Conservation (phyloP, 2,329 filamentous ascomycete genomes). For the Neodidymelliopsis sp. region DNA sequence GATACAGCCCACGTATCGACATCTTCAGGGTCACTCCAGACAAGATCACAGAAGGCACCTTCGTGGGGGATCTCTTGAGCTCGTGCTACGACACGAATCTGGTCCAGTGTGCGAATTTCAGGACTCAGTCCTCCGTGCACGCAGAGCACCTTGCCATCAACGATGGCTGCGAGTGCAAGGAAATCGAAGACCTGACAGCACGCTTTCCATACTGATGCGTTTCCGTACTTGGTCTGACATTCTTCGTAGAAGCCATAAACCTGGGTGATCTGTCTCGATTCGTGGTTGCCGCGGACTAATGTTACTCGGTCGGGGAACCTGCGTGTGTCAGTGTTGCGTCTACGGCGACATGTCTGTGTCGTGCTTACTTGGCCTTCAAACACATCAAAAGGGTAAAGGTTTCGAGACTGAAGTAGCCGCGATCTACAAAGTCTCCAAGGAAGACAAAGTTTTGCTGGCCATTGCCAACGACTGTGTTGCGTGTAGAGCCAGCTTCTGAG, state of each 20-base stretch:
- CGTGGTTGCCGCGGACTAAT: conserved; percentile 84
- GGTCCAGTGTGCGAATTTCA: conserved; percentile 94
- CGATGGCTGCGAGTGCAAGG: conserved; percentile 93
- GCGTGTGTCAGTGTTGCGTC: conserved; percentile 16
- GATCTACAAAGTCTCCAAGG: conserved; percentile 74
- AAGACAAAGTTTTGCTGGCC: conserved; percentile 76
- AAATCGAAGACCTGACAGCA: conserved; percentile 99
- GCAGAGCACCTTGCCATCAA: conserved; percentile 99
- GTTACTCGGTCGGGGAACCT: conserved; percentile 77
- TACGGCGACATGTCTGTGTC: too few relatives aligned
- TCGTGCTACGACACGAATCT: conserved; percentile 76
- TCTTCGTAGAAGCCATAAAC: conserved; percentile 99
- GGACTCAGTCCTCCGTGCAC: conserved; percentile 95
- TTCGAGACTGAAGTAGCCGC: conserved; percentile 77
- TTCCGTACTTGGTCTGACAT: conserved; percentile 97
- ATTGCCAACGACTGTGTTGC: conserved; percentile 55
- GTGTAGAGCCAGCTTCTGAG: conserved; percentile 49
- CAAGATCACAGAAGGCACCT: conserved; percentile 95
- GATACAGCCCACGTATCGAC: conserved; percentile 75
- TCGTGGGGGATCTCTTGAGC: conserved; percentile 97
- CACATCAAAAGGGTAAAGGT: conserved; percentile 77
- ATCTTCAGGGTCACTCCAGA: conserved; percentile 86
- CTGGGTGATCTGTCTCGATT: conserved; percentile 98
- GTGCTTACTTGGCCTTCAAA: conserved; percentile 72
- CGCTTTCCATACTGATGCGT: conserved; percentile 99